phyloP scores from a whole-genome alignment of 106 monocot species.

The Alisma plantagoaquatica region DNA sequence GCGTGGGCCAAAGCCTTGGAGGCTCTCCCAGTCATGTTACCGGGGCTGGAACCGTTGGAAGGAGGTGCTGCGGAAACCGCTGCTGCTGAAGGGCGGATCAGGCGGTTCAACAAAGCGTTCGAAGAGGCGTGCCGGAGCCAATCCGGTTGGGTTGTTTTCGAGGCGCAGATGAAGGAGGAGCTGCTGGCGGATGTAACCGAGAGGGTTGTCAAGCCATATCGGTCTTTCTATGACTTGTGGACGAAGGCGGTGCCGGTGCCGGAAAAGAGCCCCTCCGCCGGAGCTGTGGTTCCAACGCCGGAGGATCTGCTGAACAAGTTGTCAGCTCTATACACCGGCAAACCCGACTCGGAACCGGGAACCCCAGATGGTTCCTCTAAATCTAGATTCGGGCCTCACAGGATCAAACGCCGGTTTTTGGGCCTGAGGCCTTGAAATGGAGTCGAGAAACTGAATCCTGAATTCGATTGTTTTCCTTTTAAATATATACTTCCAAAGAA shows the following conservation, averaged over 20 bases:
- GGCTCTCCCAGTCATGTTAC: too few relatives aligned
- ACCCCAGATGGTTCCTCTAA: too few relatives aligned
- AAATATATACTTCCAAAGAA: too few relatives aligned
- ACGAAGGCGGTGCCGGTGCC: too few relatives aligned
- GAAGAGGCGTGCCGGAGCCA: constrained; percentile 23
- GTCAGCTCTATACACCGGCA: constrained; percentile 8
- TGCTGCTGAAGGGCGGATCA: constrained; percentile 3
- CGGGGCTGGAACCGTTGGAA: too few relatives aligned
- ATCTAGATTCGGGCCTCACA: too few relatives aligned
- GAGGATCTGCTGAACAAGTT: constrained; percentile 10
- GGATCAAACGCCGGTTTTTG: too few relatives aligned
- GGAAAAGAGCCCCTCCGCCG: too few relatives aligned
- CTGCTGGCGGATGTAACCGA: constrained; percentile 13
- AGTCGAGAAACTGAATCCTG: too few relatives aligned
- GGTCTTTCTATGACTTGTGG: constrained; percentile 11
- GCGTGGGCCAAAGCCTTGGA: constrained; percentile 23
- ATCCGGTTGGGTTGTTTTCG: constrained; percentile 27
- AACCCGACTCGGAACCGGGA: background rate
- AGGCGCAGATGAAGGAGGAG: constrained; percentile 28
- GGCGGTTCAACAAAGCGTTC: constrained; percentile 23
- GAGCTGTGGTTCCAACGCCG: background rate
- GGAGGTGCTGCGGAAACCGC: too few relatives aligned
- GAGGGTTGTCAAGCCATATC: constrained; percentile 17
- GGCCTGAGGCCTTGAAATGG: too few relatives aligned
- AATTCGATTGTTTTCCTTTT: too few relatives aligned